Base-by-base conservation (phyloP, 345 rosid species). In the Eucalyptus sideroxylon region DNA sequence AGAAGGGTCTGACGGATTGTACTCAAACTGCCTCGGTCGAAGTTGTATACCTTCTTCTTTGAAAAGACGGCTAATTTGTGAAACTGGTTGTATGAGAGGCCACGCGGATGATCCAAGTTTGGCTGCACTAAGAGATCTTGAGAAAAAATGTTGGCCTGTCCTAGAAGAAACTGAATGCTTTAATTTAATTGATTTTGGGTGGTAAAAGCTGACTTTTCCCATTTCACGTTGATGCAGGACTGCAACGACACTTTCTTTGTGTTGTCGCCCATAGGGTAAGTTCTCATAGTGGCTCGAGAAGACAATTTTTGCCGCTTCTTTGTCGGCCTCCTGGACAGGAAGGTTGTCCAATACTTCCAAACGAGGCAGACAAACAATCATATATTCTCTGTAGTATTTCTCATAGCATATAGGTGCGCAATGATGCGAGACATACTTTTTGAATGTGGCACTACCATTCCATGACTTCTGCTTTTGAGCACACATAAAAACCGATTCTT, bases 11-110 rank as follows among this genome's bases (percentile, higher is more conserved):
- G 93, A 87, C 34, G 95, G 96, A 90, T 94, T 95, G 88, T 94
- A 95, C 89, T 94, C 96, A 67, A 95, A 95, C 91, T 94, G 96
- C 89, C 96, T 95, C 3, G 95, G 94, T 14, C 94, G 95, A 77
- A 94, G 91, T 87, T 88, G 91, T 92, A 87, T 91, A 40, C 77
- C 88, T 89, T 91, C 95, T 85, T 89, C 95, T 90, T 91, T 91
- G 72, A 89, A 51, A 50, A 87, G 27, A 50, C 86, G 88, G 90
- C 90, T 89, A 34, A 94, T 91, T 50, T 44, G 81, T 23, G 94
- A 92, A 50, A 94, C 87, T 24, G 94, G 91, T 87, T 90, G 91
- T 67, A 91, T 88, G 34, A 89, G 88, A 3, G 96, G 95, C 95
- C 95, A 94, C 4, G 89, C 82, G 7, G 93, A 93, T 55, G 93